phyloP scores from a whole-genome alignment of 2,329 filamentous ascomycete species.

The Alternaria solani region DNA sequence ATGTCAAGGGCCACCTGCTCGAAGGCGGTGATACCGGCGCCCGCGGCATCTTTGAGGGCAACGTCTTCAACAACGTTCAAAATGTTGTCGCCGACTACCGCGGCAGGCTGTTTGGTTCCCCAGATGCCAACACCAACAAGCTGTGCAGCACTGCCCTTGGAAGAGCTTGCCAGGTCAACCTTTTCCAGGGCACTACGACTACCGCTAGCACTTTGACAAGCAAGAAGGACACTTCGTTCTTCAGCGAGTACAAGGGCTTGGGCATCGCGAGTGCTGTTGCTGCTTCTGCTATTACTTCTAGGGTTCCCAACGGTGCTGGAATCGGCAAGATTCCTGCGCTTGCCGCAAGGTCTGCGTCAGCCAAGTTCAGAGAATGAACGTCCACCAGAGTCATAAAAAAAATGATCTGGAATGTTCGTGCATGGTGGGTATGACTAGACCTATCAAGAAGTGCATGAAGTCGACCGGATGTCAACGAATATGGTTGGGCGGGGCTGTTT shows the following conservation, averaged over 20 bases:
- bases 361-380: background rate
- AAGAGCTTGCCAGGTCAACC: background rate
- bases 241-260: background rate
- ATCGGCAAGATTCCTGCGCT: background rate
- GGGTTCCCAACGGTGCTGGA: background rate
- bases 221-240: background rate
- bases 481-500: too few species aligned
- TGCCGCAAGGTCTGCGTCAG: background rate
- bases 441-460: too few species aligned
- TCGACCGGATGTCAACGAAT: too few species aligned
- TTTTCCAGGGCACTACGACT: background rate
- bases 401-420: fast-evolving
- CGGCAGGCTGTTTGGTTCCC: background rate
- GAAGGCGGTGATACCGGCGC: background rate
- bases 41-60: background rate
- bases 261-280: background rate
- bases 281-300: background rate
- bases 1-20: background rate
- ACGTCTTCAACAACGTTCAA: background rate
- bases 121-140: background rate
- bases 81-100: background rate
- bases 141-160: background rate
- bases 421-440: fast-evolving
- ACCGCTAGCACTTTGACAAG: background rate
- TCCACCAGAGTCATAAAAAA: too few species aligned